Conservation (phyloP, 2,329 filamentous ascomycete species). For the Emergomyces orientalis region DNA sequence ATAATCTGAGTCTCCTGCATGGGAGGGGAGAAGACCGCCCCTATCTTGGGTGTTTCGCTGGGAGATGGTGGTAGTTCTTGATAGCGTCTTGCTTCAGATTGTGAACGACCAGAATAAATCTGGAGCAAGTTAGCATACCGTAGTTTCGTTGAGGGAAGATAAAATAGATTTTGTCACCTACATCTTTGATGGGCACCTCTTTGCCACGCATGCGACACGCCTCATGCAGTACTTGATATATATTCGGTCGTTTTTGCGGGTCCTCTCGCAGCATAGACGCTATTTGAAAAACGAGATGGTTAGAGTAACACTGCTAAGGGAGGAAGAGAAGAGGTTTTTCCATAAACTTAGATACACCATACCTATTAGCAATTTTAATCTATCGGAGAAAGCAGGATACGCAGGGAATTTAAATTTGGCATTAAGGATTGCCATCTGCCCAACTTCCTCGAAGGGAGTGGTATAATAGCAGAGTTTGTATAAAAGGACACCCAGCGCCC, state of each 20-base stretch:
- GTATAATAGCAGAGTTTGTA: constrained; percentile 99
- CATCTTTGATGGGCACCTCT: constrained; percentile 79
- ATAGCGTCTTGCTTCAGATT: constrained; percentile 53
- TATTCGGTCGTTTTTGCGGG: constrained; percentile 71
- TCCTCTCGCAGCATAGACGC: constrained; percentile 85
- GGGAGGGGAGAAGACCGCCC: constrained; percentile 72
- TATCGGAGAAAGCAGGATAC: constrained; percentile 82
- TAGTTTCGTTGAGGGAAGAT: constrained; percentile 3
- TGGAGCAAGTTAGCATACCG: constrained; percentile 25
- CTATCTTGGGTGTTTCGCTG: constrained; percentile 54
- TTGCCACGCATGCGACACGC: constrained; percentile 81
- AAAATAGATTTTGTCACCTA: constrained; percentile 39
- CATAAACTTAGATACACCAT: constrained; percentile 23
- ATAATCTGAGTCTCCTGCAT: constrained; percentile 61
- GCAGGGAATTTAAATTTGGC: constrained; percentile 86
- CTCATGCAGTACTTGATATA: constrained; percentile 85
- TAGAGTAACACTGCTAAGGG: constrained; percentile 7
- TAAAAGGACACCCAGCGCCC: constrained; percentile 86
- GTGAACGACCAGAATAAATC: constrained; percentile 61
- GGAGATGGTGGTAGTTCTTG: constrained; percentile 52
- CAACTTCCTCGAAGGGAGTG: constrained; percentile 95
- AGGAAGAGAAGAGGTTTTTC: constrained; percentile 2
- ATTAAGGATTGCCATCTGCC: constrained; percentile 93
- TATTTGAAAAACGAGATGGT: constrained; percentile 27
- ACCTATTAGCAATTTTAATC: constrained; percentile 85